These are phyloP conservation scores for Triticum urartu DNA, from an alignment of 176 grass and related monocot genomes.

Conservation along the genomic window DNA sequence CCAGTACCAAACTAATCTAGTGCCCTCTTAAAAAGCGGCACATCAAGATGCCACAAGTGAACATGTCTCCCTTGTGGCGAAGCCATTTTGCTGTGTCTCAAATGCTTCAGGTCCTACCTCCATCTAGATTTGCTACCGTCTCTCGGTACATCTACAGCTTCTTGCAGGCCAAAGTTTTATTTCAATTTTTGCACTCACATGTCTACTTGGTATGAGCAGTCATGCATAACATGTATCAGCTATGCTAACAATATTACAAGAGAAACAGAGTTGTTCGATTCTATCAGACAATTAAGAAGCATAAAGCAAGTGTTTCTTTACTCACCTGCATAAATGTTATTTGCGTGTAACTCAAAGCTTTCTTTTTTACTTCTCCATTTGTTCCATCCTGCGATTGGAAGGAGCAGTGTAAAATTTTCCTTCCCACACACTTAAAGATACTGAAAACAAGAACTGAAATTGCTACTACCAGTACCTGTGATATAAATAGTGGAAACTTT, in stretches of 20 bases:
- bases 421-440: constrained; percentile 23
- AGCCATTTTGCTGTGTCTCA: too few species aligned
- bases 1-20: too few species aligned
- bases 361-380: constrained; percentile 90
- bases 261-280: background rate
- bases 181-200: background rate
- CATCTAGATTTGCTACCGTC: too few species aligned
- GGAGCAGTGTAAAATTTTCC: constrained; percentile 16
- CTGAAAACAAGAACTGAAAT: constrained; percentile 28
- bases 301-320: constrained; percentile 22
- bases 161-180: too few species aligned
- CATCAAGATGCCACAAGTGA: too few species aligned
- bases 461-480: constrained; percentile 54
- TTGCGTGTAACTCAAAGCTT: constrained; percentile 87
- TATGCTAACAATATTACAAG: constrained; percentile 18
- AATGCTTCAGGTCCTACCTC: too few species aligned
- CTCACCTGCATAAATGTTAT: constrained; percentile 89
- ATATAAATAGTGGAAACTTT: constrained; percentile 97
- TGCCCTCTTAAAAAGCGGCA: too few species aligned
- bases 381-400: constrained; percentile 77
- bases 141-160: too few species aligned
- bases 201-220: background rate
- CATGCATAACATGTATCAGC: background rate
- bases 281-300: constrained; percentile 15
- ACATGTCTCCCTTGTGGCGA: too few species aligned